Evolutionary conservation across 2,329 filamentous ascomycete species (phyloP), one percentile per base, ranked within the genome.

Genomic region (Emergomyces orientalis): DNA sequence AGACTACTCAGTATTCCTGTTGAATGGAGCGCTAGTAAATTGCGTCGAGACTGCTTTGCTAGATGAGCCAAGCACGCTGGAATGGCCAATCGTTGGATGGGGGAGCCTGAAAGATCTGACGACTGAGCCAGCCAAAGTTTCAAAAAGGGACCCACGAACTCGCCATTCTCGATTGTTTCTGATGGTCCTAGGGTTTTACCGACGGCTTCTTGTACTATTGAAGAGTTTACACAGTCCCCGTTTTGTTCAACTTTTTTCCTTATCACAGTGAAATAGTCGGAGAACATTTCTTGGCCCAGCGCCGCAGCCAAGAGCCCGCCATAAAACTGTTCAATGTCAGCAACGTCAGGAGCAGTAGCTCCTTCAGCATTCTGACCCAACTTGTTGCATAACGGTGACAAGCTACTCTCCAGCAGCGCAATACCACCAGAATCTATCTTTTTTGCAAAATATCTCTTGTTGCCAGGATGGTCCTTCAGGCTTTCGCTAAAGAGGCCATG

Each of bases 361-460:
- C 14, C 61, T 37, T 55, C 65, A 54, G 71, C 65, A 13, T 61
- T 62, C 27, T 65, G 62, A 52, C 69, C 67, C 82, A 66, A 83
- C 83, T 61, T 87, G 81, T 61, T 86, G 76, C 41, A 88, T 84
- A 73, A 87, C 86, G 73, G 85, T 86, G 65, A 83, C 84, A 77
- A 82, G 6, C 84, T 84, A 71, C 89, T 84, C 70, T 94, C 87
- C 62, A 97, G 74, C 8, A 86, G 84, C 66, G 86, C 82, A 87
- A 91, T 96, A 3, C 93, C 91, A 63, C 87, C 89, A 27, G 85
- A 86, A 63, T 89, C 84, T 37, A 95, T 85, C 67, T 86, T 82
- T 67, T 86, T 87, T 63, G 86, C 84, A 73, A 97, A 97, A 78
- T 93, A 97, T 68, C 89, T 85, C 70, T 88, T 84, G 76, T 97